These are phyloP conservation scores for Fusarium pseudograminearum DNA, from an alignment of 2,329 filamentous ascomycete species.

Conservation along the genomic window DNA sequence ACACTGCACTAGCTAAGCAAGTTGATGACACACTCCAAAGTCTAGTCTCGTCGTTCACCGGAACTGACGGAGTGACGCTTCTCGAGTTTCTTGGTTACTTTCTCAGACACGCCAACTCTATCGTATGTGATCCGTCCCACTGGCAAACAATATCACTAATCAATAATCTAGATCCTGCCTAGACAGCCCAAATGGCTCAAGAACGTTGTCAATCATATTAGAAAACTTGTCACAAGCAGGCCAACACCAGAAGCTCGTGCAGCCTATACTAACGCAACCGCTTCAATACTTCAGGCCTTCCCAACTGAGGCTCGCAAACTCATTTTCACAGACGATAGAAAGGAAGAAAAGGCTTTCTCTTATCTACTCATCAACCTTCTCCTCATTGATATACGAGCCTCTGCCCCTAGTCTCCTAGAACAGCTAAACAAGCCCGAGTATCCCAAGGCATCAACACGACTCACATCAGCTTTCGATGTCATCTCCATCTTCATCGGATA, in stretches of 20 bases:
- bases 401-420: constrained; percentile 69
- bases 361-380: constrained; percentile 74
- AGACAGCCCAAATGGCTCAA: constrained; percentile 66
- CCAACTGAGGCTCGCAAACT: constrained; percentile 59
- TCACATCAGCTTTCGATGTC: constrained; percentile 73
- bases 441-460: constrained; percentile 61
- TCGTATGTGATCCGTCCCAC: constrained; percentile 54
- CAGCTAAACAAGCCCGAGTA: constrained; percentile 69
- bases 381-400: constrained; percentile 73
- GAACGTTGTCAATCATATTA: constrained; percentile 61
- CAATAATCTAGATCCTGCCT: constrained; percentile 58
- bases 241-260: constrained; percentile 67
- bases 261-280: constrained; percentile 70
- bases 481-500: constrained; percentile 70
- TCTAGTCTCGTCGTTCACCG: constrained; percentile 66
- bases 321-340: constrained; percentile 63
- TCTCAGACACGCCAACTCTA: constrained; percentile 61
- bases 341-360: constrained; percentile 65
- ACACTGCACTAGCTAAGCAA: constrained; percentile 50
- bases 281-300: constrained; percentile 68
- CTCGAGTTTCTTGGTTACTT: constrained; percentile 67
- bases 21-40: constrained; percentile 62
- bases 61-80: constrained; percentile 71
- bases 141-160: constrained; percentile 14
- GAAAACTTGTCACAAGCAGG: constrained; percentile 64